Evolutionary conservation across 306 rosid species (phyloP).

Genomic region (Abrus precatorius): DNA sequence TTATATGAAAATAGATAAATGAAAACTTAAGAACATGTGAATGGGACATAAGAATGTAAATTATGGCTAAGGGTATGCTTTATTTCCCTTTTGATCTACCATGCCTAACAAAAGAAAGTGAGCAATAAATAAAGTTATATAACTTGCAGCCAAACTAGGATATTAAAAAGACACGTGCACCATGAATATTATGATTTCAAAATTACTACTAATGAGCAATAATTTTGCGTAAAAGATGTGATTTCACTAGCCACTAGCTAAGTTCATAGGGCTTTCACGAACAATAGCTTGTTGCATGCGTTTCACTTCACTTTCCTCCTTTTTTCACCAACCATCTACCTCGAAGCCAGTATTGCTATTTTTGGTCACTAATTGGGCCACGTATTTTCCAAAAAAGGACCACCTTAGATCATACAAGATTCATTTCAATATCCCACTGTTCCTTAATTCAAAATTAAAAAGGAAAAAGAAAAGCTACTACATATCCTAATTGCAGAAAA

Average conservation of each 20-base stretch:
- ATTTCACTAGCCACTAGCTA: neutral
- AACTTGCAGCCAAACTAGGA: neutral
- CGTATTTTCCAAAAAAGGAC: constrained; percentile 1
- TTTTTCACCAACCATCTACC: neutral
- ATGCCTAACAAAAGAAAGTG: neutral
- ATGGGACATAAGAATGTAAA: neutral
- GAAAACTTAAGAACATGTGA: neutral
- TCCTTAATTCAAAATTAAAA: neutral
- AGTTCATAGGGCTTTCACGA: neutral
- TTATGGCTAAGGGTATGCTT: neutral
- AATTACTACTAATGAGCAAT: constrained; percentile 20
- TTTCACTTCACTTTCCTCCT: constrained; percentile 6
- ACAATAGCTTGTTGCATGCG: neutral
- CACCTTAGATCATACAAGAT: constrained; percentile 9
- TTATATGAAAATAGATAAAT: neutral
- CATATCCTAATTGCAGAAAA: neutral
- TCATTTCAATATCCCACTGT: constrained; percentile 7
- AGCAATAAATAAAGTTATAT: neutral
- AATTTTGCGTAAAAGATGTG: constrained; percentile 30
- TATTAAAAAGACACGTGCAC: constrained; percentile 9
- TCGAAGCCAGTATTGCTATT: neutral
- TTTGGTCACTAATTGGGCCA: constrained; percentile 8
- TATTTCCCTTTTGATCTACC: constrained; percentile 11
- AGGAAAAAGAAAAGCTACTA: too few species aligned
- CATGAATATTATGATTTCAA: constrained; percentile 5